Evolutionary conservation across 2,329 filamentous ascomycete genomes (phyloP).

Genomic region (Ophiostoma piceae): DNA sequence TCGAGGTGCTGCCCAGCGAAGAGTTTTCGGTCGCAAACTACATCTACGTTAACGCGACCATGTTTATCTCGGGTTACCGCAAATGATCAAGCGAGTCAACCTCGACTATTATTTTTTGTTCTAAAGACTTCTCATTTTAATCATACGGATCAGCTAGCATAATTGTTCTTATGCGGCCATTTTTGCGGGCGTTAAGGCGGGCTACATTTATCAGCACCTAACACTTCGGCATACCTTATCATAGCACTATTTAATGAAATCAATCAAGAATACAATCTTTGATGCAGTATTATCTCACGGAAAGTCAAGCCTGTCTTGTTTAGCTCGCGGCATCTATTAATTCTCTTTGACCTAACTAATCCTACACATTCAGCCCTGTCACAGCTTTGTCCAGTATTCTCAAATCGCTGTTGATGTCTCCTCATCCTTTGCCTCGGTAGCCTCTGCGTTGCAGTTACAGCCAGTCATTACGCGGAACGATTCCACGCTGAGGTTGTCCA

Average conservation of each 20-base stretch:
- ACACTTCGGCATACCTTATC: not conserved
- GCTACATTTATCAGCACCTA: not conserved
- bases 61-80: constrained; percentile 33
- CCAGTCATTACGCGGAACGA: constrained; percentile 57
- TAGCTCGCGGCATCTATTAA: not conserved
- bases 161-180: not conserved
- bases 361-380: not conserved
- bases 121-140: not conserved
- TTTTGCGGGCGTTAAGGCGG: not conserved
- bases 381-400: constrained; percentile 8
- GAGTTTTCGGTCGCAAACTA: constrained; percentile 40
- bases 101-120: not conserved
- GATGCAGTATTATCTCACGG: too few relatives aligned
- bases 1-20: constrained; percentile 39
- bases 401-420: constrained; percentile 5
- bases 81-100: not conserved
- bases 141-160: too few relatives aligned
- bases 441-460: constrained; percentile 54
- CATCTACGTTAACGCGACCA: constrained; percentile 41
- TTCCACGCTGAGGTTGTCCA: constrained; percentile 43
- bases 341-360: not conserved
- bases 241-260: not conserved
- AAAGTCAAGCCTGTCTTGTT: not conserved
- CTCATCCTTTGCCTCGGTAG: constrained; percentile 9
- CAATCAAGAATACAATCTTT: not conserved